Evolutionary conservation across 2,329 filamentous ascomycete species (phyloP).

Genomic region (Trichoderma breve): DNA sequence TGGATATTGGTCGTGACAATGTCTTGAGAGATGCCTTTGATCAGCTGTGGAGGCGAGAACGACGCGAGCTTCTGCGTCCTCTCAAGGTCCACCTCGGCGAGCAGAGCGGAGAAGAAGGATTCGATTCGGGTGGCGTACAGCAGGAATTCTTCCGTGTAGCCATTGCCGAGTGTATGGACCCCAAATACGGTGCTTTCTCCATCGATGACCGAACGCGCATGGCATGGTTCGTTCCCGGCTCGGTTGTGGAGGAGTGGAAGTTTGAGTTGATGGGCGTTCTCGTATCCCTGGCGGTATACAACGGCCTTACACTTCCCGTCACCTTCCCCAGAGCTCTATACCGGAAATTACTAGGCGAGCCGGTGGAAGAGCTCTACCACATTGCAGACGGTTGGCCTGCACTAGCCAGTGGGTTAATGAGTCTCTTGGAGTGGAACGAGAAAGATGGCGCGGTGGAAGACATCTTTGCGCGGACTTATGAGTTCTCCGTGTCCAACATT

Average conservation of each 20-base stretch:
- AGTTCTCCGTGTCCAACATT: constrained; percentile 68
- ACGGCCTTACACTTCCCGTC: constrained; percentile 85
- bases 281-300: constrained; percentile 88
- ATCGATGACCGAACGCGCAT: constrained; percentile 73
- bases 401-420: constrained; percentile 69
- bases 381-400: constrained; percentile 87
- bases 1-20: constrained; percentile 65
- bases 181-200: constrained; percentile 76
- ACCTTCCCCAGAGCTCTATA: constrained; percentile 87
- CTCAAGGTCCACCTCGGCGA: constrained; percentile 86
- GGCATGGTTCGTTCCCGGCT: constrained; percentile 84
- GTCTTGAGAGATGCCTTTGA: constrained; percentile 75
- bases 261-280: constrained; percentile 86
- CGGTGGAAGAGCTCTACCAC: constrained; percentile 68
- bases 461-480: constrained; percentile 79
- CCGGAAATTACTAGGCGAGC: constrained; percentile 68
- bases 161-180: constrained; percentile 74
- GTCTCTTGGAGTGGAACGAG: constrained; percentile 73
- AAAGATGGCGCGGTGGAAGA: constrained; percentile 74
- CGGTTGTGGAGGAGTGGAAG: constrained; percentile 80
- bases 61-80: constrained; percentile 76
- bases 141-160: constrained; percentile 92
- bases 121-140: constrained; percentile 92
- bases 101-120: constrained; percentile 78
- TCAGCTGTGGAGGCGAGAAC: constrained; percentile 84